These are phyloP conservation scores for Nothophoma quercina DNA, from an alignment of 2,329 filamentous ascomycete species.

Conservation along the genomic window DNA sequence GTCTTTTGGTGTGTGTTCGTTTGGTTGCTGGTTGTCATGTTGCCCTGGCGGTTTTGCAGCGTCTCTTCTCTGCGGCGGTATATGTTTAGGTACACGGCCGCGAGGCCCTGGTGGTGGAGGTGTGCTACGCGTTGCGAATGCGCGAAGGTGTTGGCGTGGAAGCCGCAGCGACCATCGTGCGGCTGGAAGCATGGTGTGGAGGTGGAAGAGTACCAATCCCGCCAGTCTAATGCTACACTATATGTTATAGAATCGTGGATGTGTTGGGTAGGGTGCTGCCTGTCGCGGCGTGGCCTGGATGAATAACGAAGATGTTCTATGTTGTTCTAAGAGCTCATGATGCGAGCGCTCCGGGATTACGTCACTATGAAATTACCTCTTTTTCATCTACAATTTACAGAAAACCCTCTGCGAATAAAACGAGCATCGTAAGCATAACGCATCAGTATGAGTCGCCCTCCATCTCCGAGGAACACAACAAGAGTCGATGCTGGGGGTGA, in stretches of 20 bases:
- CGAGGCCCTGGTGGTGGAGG: slow-evolving; percentile 30
- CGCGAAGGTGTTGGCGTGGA: slow-evolving; percentile 32
- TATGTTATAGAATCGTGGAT: not conserved
- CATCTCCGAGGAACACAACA: not conserved
- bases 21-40: slow-evolving; percentile 12
- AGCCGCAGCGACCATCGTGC: slow-evolving; percentile 39
- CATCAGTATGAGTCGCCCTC: too few relatives aligned
- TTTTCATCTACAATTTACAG: not conserved
- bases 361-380: not conserved
- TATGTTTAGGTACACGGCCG: slow-evolving; percentile 32
- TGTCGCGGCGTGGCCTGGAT: slow-evolving; percentile 1
- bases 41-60: slow-evolving; percentile 22
- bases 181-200: slow-evolving; percentile 30
- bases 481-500: not conserved
- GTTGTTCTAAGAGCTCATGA: slow-evolving; percentile 3
- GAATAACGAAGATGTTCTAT: slow-evolving; percentile 2
- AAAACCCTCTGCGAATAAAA: too few relatives aligned
- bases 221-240: too few relatives aligned
- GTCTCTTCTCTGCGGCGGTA: slow-evolving; percentile 19
- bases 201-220: too few relatives aligned
- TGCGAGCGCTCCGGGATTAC: slow-evolving; percentile 5
- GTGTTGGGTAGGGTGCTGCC: not conserved
- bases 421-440: too few relatives aligned
- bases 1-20: slow-evolving; percentile 21
- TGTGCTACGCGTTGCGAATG: slow-evolving; percentile 33